These are phyloP conservation scores for Ophiostoma pallidulum DNA, from an alignment of 2,329 filamentous ascomycete genomes.

Conservation along the genomic window DNA sequence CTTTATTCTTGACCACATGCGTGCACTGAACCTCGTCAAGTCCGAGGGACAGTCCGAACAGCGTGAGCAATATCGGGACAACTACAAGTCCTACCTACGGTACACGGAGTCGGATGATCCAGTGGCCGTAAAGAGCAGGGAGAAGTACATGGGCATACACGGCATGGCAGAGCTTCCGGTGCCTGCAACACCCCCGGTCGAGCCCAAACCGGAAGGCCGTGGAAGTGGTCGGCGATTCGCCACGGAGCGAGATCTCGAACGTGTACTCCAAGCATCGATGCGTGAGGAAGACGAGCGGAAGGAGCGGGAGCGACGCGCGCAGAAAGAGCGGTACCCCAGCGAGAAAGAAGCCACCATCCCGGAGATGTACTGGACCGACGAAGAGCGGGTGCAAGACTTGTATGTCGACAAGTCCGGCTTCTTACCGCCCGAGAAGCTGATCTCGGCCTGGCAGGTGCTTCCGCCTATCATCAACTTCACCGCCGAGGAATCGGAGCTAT, in stretches of 20 bases:
- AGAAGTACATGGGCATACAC: constrained; percentile 38
- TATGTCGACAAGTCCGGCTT: constrained; percentile 59
- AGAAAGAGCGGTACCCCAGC: constrained; percentile 61
- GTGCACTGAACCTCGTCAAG: constrained; percentile 31
- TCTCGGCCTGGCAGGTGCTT: constrained; percentile 61
- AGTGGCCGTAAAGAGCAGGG: constrained; percentile 43
- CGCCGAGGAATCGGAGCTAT: constrained; percentile 56
- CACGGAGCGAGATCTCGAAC: constrained; percentile 64
- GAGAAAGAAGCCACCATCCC: constrained; percentile 71
- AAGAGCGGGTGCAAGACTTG: constrained; percentile 47
- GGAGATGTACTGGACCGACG: constrained; percentile 54
- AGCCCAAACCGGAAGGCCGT: constrained; percentile 49
- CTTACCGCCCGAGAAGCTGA: constrained; percentile 55
- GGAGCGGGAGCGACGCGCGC: constrained; percentile 54
- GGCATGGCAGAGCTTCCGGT: constrained; percentile 27
- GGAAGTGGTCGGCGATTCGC: constrained; percentile 49
- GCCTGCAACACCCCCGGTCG: constrained; percentile 30
- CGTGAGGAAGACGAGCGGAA: constrained; percentile 60
- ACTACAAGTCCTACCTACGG: constrained; percentile 43
- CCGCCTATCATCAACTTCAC: constrained; percentile 68
- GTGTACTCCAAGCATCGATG: constrained; percentile 62
- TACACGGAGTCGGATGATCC: constrained; percentile 49
- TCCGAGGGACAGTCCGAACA: constrained; percentile 29
- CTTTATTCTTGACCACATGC: constrained; percentile 38
- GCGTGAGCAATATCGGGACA: constrained; percentile 34